Evolutionary conservation across 2,329 filamentous ascomycete genomes (phyloP).

Genomic region (Hymenoscyphus infarciens): DNA sequence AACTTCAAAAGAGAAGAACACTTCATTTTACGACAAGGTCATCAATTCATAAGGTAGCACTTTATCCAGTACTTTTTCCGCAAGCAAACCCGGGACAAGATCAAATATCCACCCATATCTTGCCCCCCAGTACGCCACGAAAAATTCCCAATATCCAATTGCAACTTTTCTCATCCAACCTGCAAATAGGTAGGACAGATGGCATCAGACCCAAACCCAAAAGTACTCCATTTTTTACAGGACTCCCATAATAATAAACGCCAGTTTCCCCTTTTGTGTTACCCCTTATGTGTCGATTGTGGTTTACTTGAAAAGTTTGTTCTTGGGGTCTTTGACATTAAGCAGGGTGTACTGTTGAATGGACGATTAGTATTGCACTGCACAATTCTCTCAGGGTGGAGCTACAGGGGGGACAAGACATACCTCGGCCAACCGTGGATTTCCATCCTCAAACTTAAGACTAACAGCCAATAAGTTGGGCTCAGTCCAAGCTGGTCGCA

Average conservation of each 20-base stretch:
- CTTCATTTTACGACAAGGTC: background rate
- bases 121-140: background rate
- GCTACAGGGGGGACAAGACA: background rate
- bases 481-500: constrained; percentile 31
- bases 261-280: background rate
- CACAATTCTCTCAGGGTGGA: background rate
- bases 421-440: constrained; percentile 24
- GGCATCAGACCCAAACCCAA: background rate
- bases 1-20: too few relatives aligned
- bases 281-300: background rate
- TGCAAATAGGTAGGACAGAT: background rate
- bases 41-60: background rate
- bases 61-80: background rate
- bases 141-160: background rate
- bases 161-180: background rate
- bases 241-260: background rate
- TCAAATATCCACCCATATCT: background rate
- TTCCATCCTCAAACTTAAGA: constrained; percentile 21
- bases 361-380: background rate
- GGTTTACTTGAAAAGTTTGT: constrained; percentile 4
- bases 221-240: background rate
- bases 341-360: background rate
- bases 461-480: constrained; percentile 29
- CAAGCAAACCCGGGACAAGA: background rate
- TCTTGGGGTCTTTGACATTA: constrained; percentile 5